phyloP scores from a whole-genome alignment of 176 grass and related monocot species.

The Elymus sibiricus region DNA sequence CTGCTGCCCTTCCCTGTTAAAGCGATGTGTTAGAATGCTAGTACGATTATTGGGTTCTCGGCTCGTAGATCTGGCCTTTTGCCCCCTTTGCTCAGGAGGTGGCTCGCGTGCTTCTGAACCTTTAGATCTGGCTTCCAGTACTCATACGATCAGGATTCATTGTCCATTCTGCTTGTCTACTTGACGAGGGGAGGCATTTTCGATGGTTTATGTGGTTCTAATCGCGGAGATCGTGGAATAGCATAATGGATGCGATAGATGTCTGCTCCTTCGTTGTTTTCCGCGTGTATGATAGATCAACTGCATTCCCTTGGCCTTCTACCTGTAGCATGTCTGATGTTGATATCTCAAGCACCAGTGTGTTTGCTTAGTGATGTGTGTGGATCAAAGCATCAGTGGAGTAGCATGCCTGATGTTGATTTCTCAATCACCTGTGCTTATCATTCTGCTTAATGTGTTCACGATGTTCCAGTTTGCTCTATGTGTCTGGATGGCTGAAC shows the following conservation, averaged over 20 bases:
- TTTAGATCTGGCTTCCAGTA: slow-evolving; percentile 20
- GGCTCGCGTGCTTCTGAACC: not conserved
- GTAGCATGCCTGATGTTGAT: not conserved
- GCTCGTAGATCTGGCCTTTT: slow-evolving; percentile 17
- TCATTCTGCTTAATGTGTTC: not conserved
- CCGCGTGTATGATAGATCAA: not conserved
- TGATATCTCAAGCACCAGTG: not conserved
- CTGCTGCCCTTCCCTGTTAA: not conserved
- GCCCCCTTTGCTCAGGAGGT: not conserved
- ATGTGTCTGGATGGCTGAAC: not conserved
- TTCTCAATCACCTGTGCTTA: not conserved
- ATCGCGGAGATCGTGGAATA: not conserved
- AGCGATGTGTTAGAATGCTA: not conserved
- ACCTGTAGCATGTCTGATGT: not conserved
- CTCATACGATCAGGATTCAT: not conserved
- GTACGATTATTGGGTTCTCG: not conserved
- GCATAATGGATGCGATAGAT: not conserved
- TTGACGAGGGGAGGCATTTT: not conserved
- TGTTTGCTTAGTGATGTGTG: too few relatives aligned
- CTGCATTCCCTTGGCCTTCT: not conserved
- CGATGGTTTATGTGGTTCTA: not conserved
- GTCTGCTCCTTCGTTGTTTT: not conserved
- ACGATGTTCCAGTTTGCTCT: not conserved
- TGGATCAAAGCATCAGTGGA: not conserved
- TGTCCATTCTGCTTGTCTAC: not conserved